Conservation (phyloP, 805 yeast species). For the Tetrapisispora arboricola region DNA sequence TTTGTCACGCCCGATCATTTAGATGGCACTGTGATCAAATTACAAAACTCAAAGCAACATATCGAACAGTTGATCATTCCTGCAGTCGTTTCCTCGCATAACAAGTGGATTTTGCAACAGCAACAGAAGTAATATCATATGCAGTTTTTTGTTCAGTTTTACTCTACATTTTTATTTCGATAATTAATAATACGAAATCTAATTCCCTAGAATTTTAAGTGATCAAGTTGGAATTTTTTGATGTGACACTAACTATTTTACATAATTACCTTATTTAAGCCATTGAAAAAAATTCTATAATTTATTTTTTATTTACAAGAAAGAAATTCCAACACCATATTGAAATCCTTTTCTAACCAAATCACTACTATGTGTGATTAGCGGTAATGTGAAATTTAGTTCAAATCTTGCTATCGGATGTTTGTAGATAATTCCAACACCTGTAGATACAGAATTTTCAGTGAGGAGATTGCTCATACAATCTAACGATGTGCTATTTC, state of each 20-base stretch:
- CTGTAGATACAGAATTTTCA: constrained; percentile 43
- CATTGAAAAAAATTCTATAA: neutral
- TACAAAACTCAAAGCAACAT: constrained; percentile 34
- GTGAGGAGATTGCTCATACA: constrained; percentile 23
- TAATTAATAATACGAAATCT: too few species aligned
- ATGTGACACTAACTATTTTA: too few species aligned
- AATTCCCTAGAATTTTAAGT: too few species aligned
- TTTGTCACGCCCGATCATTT: constrained; percentile 43
- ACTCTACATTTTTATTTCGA: too few species aligned
- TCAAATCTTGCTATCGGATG: constrained; percentile 63
- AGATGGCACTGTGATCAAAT: constrained; percentile 39
- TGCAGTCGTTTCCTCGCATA: constrained; percentile 54
- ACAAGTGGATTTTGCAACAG: constrained; percentile 42
- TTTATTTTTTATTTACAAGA: constrained; percentile 30
- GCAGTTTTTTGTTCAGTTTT: too few species aligned
- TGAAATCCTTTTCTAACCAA: constrained; percentile 53
- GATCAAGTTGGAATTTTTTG: too few species aligned
- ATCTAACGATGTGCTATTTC: constrained; percentile 5
- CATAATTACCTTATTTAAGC: neutral
- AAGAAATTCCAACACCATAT: constrained; percentile 53
- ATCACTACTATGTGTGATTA: constrained; percentile 42
- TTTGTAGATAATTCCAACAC: constrained; percentile 49
- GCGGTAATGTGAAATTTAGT: constrained; percentile 52
- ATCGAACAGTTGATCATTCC: constrained; percentile 81
- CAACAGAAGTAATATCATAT: too few species aligned